Evolutionary conservation across 176 grass and related monocot genomes (phyloP).

Genomic region (Musa troglodytarum): DNA sequence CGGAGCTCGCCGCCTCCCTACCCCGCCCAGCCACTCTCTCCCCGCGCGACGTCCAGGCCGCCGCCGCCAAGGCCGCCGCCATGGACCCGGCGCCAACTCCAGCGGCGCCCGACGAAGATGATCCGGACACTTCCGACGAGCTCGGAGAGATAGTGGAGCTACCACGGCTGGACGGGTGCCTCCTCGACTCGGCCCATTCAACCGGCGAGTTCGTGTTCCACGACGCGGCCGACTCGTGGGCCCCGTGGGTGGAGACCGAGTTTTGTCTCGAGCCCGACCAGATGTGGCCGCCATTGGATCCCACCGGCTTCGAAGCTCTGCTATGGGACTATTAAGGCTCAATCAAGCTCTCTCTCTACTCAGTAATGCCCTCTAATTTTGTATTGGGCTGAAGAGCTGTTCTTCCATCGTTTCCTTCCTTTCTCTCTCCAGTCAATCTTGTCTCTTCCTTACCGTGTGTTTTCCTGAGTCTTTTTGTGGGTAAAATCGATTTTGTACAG

Average conservation of each 20-base stretch:
- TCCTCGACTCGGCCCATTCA: slow-evolving; percentile 1
- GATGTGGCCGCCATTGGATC: neutral
- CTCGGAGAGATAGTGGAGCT: slow-evolving; percentile 7
- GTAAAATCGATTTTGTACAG: neutral
- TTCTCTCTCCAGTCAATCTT: neutral
- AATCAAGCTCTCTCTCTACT: neutral
- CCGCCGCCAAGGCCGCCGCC: slow-evolving; percentile 42
- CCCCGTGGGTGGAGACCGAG: neutral
- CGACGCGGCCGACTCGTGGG: slow-evolving; percentile 6
- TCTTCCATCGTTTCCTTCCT: neutral
- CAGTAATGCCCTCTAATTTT: neutral
- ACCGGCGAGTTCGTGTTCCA: slow-evolving; percentile 4
- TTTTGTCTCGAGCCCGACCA: neutral
- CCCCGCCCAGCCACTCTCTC: slow-evolving; percentile 48
- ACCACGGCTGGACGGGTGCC: neutral
- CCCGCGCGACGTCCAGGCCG: slow-evolving; percentile 65
- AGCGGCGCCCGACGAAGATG: neutral
- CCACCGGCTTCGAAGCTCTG: slow-evolving; percentile 14
- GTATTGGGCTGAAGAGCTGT: neutral
- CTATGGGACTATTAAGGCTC: neutral
- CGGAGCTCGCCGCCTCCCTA: slow-evolving; percentile 35
- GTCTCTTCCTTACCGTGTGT: neutral
- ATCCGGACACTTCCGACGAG: slow-evolving; percentile 2
- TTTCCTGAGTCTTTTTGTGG: neutral
- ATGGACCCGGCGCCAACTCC: slow-evolving; percentile 26